A percentile compares a stretch with the other conserved stretches of the same genome.
Evolutionary conservation across 345 rosid genomes (phyloP).

Genomic region (Salix caprea): DNA sequence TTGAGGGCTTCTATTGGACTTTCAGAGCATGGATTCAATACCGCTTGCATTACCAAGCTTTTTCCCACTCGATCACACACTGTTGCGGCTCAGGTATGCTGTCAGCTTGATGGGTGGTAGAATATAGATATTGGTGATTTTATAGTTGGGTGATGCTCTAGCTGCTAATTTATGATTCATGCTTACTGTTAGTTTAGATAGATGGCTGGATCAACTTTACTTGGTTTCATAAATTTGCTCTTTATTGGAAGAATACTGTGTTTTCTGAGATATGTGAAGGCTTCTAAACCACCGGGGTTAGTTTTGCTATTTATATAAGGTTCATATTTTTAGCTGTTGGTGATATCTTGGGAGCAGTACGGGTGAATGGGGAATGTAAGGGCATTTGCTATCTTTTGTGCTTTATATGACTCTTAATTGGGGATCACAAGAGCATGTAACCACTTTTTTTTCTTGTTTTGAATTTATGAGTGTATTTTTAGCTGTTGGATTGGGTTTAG

Average conservation of each 20-base stretch:
- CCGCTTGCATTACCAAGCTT: slow-evolving; percentile 98
- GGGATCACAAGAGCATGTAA: background rate
- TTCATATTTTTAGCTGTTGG: background rate
- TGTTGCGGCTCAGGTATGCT: slow-evolving; percentile 89
- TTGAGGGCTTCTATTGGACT: slow-evolving; percentile 94
- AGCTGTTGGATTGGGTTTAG: background rate
- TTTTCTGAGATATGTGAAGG: background rate
- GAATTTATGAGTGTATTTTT: background rate
- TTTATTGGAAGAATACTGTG: background rate
- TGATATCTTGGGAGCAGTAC: background rate
- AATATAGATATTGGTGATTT: background rate
- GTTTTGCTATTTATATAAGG: background rate
- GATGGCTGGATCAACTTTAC: background rate
- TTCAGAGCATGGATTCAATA: slow-evolving; percentile 98
- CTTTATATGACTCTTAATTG: background rate
- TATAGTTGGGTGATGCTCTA: background rate
- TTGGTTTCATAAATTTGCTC: background rate
- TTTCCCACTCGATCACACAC: slow-evolving; percentile 96
- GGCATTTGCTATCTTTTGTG: background rate
- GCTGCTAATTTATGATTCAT: background rate
- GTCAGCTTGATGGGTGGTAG: background rate
- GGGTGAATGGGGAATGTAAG: background rate
- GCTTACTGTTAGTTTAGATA: background rate
- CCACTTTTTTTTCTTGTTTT: background rate
- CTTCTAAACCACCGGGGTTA: background rate